Percentiles rank a stretch among this genome's conserved stretches.
These are phyloP conservation scores for Termitomyces sp. DNA, from an alignment of 768 basidiomycete species.

Conservation along the genomic window DNA sequence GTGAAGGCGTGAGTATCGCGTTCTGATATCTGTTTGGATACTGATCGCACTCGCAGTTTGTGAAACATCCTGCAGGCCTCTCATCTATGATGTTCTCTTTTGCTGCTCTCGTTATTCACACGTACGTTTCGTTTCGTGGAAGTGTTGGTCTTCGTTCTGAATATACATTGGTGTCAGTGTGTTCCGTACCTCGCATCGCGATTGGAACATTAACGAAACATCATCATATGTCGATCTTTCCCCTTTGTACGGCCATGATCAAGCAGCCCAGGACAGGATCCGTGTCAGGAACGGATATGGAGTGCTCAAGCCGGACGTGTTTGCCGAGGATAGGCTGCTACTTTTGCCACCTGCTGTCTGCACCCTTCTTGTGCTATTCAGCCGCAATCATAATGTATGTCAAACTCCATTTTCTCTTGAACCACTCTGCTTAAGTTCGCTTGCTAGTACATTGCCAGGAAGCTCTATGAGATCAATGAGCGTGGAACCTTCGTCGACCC, in stretches of 20 bases:
- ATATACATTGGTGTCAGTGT: constrained; percentile 41
- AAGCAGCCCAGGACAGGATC: constrained; percentile 56
- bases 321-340: constrained; percentile 76
- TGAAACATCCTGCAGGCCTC: constrained; percentile 74
- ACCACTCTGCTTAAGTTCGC: not conserved
- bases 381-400: constrained; percentile 83
- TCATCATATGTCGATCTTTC: constrained; percentile 85
- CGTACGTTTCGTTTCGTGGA: constrained; percentile 33
- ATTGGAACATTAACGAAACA: constrained; percentile 76
- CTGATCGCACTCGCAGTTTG: constrained; percentile 45
- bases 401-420: not conserved
- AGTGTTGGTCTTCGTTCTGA: not conserved
- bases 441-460: constrained; percentile 72
- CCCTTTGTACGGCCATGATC: constrained; percentile 78
- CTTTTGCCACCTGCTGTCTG: constrained; percentile 78
- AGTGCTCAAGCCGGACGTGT: constrained; percentile 64
- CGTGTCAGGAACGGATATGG: constrained; percentile 64
- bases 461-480: constrained; percentile 80
- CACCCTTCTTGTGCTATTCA: constrained; percentile 81
- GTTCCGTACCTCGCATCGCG: constrained; percentile 75
- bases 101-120: constrained; percentile 81
- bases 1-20: constrained; percentile 53
- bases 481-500: constrained; percentile 63
- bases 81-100: constrained; percentile 81
- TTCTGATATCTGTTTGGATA: not conserved